phyloP scores from a whole-genome alignment of 2,329 filamentous ascomycete genomes.

The Knufia fluminis region DNA sequence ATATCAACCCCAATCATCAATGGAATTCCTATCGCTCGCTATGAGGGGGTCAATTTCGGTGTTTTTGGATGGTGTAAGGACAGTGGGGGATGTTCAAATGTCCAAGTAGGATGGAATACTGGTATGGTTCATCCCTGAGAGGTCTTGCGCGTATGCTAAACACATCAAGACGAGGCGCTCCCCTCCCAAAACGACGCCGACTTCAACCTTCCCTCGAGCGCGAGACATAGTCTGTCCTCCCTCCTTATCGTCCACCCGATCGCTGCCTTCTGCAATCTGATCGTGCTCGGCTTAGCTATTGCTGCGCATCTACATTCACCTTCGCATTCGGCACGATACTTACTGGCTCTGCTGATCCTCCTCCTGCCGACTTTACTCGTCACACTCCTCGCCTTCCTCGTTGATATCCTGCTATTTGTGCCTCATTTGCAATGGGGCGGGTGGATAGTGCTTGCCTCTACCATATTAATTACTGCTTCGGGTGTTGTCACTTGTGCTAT shows the following conservation, averaged over 20 bases:
- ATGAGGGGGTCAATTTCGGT: constrained; percentile 69
- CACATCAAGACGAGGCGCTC: constrained; percentile 39
- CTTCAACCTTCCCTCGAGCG: constrained; percentile 56
- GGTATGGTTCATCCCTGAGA: constrained; percentile 45
- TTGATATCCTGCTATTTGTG: constrained; percentile 89
- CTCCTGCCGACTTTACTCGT: constrained; percentile 76
- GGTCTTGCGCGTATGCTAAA: constrained; percentile 9
- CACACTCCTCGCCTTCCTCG: constrained; percentile 76
- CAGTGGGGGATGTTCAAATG: constrained; percentile 51
- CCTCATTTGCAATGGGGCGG: constrained; percentile 91
- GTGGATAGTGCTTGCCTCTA: constrained; percentile 83
- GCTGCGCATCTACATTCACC: constrained; percentile 79
- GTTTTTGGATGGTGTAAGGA: constrained; percentile 81
- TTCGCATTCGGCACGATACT: constrained; percentile 80
- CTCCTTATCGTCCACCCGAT: constrained; percentile 91
- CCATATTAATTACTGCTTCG: constrained; percentile 71
- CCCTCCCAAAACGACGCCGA: constrained; percentile 37
- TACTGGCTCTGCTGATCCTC: constrained; percentile 76
- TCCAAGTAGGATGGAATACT: constrained; percentile 77
- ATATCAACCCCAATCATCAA: constrained; percentile 87
- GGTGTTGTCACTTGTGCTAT: constrained; percentile 87
- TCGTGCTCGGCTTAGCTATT: constrained; percentile 71
- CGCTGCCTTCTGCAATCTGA: constrained; percentile 72
- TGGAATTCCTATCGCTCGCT: constrained; percentile 72
- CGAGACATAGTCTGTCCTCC: constrained; percentile 63